These are phyloP conservation scores for Tylopilus intermedius DNA, from an alignment of 768 basidiomycete genomes.

Conservation along the genomic window DNA sequence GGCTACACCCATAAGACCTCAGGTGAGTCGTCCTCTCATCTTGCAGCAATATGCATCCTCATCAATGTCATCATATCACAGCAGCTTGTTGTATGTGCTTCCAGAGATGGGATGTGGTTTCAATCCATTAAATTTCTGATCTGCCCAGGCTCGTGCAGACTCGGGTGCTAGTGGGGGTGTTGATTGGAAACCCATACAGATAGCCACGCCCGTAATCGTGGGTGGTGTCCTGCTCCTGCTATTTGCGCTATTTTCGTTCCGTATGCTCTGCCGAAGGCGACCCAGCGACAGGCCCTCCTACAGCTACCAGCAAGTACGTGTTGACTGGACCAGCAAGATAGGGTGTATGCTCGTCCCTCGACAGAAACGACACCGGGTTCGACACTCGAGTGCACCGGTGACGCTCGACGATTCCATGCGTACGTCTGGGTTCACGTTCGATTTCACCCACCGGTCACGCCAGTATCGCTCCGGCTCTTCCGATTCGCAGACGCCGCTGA, in stretches of 20 bases:
- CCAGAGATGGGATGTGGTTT: neutral
- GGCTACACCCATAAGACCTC: slow-evolving; percentile 6
- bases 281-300: slow-evolving; percentile 2
- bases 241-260: slow-evolving; percentile 15
- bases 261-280: slow-evolving; percentile 24
- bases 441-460: slow-evolving; percentile 5
- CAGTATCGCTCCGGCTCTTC: slow-evolving; percentile 22
- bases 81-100: slow-evolving; percentile 20
- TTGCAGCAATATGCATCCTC: neutral
- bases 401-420: slow-evolving; percentile 25
- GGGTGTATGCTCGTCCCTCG: slow-evolving; percentile 14
- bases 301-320: slow-evolving; percentile 12
- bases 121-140: neutral
- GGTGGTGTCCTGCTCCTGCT: slow-evolving; percentile 27
- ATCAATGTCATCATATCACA: slow-evolving; percentile 2
- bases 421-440: neutral
- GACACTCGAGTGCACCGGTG: slow-evolving; percentile 5
- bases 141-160: slow-evolving; percentile 16
- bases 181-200: slow-evolving; percentile 29
- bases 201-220: slow-evolving; percentile 32
- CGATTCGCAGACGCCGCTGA: slow-evolving; percentile 28
- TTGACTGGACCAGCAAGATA: slow-evolving; percentile 14
- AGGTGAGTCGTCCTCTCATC: slow-evolving; percentile 6
- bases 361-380: slow-evolving; percentile 12
- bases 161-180: neutral